Conservation (phyloP, 352 stramenopile genomes). For the Pilasporangium apinafurcum region DNA sequence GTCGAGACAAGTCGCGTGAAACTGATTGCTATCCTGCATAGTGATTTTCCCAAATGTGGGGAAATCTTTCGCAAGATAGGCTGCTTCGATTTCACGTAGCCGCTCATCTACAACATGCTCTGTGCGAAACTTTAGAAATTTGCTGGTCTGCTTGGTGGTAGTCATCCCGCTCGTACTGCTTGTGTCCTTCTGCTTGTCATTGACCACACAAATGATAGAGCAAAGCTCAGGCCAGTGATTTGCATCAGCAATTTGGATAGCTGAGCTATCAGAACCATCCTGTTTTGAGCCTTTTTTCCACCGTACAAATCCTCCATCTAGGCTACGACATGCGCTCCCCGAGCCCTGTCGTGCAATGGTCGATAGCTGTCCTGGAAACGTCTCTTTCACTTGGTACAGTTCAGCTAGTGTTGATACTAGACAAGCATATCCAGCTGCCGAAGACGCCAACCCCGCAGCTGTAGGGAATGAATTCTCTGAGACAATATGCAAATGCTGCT, state of each 20-base stretch:
- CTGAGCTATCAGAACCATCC: constrained; percentile 70
- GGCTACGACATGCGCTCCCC: constrained; percentile 92
- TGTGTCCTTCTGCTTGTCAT: constrained; percentile 95
- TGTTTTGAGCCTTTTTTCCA: constrained; percentile 88
- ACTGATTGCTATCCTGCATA: constrained; percentile 98
- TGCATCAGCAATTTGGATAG: constrained; percentile 78
- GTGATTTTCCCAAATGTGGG: constrained; percentile 93
- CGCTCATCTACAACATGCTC: constrained; percentile 77
- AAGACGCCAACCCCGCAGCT: constrained; percentile 95
- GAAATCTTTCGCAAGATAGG: constrained; percentile 92
- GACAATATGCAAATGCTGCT: constrained; percentile 87
- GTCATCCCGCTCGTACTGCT: constrained; percentile 95
- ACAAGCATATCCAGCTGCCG: constrained; percentile 95
- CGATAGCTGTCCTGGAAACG: constrained; percentile 86
- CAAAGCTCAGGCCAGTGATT: constrained; percentile 92
- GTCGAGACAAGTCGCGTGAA: constrained; percentile 97
- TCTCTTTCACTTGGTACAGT: constrained; percentile 85
- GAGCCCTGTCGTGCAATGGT: constrained; percentile 94
- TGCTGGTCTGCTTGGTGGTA: constrained; percentile 90
- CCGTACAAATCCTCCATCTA: constrained; percentile 96
- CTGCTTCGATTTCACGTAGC: constrained; percentile 86
- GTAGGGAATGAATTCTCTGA: constrained; percentile 99
- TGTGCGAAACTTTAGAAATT: constrained; percentile 86
- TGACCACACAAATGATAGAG: constrained; percentile 95
- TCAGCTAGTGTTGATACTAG: constrained; percentile 88